Evolutionary conservation across 352 stramenopile genomes (phyloP), one percentile per base, ranked within the genome.

Genomic region (Saprolegnia parasitica): DNA sequence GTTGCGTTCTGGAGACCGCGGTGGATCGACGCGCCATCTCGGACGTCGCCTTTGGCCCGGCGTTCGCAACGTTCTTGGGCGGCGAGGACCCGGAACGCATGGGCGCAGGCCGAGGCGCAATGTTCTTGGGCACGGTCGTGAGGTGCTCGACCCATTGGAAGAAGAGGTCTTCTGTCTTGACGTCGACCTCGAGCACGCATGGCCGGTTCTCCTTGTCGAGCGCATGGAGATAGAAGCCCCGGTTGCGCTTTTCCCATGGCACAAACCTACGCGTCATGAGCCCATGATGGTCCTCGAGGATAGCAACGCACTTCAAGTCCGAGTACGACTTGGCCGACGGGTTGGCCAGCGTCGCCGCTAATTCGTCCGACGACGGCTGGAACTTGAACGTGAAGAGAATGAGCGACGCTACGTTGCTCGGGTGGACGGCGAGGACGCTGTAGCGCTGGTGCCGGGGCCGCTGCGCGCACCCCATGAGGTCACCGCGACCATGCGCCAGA

Each of bases 351-450:
- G 63, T 52, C 39, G 63, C 50, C 10, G 42, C 29, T n/a, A 70
- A 24, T 58, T 94, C 84, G 54, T 78, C 79, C 16, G 80, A 77
- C 46, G 83, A 91, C 45, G 86, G 86, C 76, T 94, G 86, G 73
- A 94, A 92, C 76, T 92, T 92, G 78, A 92, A 94, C 45, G 86
- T 94, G 65, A 79, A 85, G 42, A 94, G 78, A 72, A 81, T 62
- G 37, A 70, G 23, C n/a, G 46, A 62, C 18, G 50, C 55, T 81
- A 73, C 39, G 76, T 80, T 75, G 90, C 81, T 8, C 78, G 72
- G 50, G 77, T 77, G n/a, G 5, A 70, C 63, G 18, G 63, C 63
- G n/a, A 94, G 75, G 35, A 94, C 87, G 73, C 83, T 91, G 78
- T 92, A 94, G 75, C 86, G 86, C 78, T 89, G 85, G 75, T 94